A percentile compares a stretch with the other conserved stretches of the same genome.
These are phyloP conservation scores for Xylaria castorea DNA, from an alignment of 495 filamentous ascomycete species.

Conservation along the genomic window DNA sequence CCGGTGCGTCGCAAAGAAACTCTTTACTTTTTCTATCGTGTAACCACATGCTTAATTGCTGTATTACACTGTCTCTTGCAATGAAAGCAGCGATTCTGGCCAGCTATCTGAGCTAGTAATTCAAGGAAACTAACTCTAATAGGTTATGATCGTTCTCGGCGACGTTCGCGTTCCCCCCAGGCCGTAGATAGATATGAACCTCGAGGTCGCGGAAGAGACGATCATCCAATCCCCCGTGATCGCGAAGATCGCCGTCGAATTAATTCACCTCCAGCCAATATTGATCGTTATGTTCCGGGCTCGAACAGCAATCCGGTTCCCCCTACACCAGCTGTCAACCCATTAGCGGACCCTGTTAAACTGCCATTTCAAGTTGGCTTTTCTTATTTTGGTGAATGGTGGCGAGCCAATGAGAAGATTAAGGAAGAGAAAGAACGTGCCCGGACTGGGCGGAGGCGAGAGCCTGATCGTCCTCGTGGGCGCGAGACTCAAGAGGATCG, in stretches of 20 bases:
- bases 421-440: conserved; percentile 86
- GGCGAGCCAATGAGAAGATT: conserved; percentile 81
- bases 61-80: neutral
- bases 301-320: conserved; percentile 66
- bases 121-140: conserved; percentile 32
- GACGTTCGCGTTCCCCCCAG: conserved; percentile 75
- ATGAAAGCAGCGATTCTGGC: neutral
- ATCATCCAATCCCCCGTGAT: conserved; percentile 67
- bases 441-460: conserved; percentile 75
- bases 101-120: neutral
- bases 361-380: conserved; percentile 95
- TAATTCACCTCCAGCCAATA: conserved; percentile 69
- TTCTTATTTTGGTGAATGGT: conserved; percentile 97
- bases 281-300: conserved; percentile 95
- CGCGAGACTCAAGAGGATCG: conserved; percentile 84
- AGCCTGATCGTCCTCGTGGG: conserved; percentile 72
- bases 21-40: neutral
- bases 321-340: conserved; percentile 61
- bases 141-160: conserved; percentile 51
- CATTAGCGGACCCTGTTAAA: conserved; percentile 78
- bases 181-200: conserved; percentile 77
- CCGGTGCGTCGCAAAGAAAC: conserved; percentile 52
- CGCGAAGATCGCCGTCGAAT: conserved; percentile 61
- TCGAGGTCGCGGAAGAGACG: conserved; percentile 69
- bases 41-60: neutral